phyloP scores from a whole-genome alignment of 106 monocot species.

The Ottelia alismoides region DNA sequence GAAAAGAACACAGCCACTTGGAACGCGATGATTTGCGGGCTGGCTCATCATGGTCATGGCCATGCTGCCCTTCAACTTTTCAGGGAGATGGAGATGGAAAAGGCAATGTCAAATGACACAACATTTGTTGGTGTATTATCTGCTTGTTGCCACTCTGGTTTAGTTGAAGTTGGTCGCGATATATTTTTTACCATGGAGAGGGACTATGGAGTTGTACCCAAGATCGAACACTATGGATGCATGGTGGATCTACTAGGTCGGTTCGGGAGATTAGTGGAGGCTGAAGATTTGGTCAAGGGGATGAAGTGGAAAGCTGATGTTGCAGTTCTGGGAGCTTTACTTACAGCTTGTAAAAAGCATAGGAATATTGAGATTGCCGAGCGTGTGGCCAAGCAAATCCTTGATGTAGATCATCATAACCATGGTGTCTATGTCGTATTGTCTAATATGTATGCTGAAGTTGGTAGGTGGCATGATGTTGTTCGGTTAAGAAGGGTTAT shows the following conservation, averaged over 20 bases:
- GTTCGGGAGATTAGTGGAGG: conserved; percentile 43
- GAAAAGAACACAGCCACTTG: conserved; percentile 53
- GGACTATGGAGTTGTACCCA: conserved; percentile 27
- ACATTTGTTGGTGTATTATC: conserved; percentile 65
- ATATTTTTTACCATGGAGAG: conserved; percentile 40
- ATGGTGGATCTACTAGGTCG: conserved; percentile 82
- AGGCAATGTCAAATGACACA: conserved; percentile 32
- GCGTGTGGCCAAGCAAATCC: conserved; percentile 46
- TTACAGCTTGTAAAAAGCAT: conserved; percentile 47
- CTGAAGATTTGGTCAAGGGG: conserved; percentile 40
- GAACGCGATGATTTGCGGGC: conserved; percentile 70
- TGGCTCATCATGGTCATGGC: conserved; percentile 52
- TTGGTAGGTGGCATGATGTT: conserved; percentile 64
- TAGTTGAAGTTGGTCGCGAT: conserved; percentile 27
- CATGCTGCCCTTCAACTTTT: conserved; percentile 32
- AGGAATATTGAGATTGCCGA: conserved; percentile 54
- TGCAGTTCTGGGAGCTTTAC: conserved; percentile 55
- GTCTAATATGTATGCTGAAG: conserved; percentile 75
- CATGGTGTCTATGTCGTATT: conserved; percentile 66
- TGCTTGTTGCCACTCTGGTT: conserved; percentile 55
- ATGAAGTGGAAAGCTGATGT: conserved; percentile 56
- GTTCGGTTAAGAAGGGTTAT: conserved; percentile 45
- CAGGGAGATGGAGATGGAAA: conserved; percentile 17
- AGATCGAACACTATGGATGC: conserved; percentile 59
- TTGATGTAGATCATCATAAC: conserved; percentile 48